Percentiles rank a stretch among this genome's conserved stretches.
phyloP scores from a whole-genome alignment of 192 early-diverging fungal species.

The Diversispora epigaea region DNA sequence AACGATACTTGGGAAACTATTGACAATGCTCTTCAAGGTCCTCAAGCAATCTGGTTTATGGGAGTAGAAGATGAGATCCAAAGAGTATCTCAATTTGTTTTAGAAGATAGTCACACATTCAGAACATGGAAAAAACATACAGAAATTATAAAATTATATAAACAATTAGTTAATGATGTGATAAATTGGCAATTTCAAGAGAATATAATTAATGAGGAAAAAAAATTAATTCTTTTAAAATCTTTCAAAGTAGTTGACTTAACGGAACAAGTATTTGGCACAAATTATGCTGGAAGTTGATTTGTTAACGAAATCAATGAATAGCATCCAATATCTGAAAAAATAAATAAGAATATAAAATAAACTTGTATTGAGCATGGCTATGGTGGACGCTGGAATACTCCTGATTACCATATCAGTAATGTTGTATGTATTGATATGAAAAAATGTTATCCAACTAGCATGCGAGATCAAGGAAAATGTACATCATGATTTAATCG shows the following conservation, averaged over 20 bases:
- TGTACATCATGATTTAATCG: conserved; percentile 14
- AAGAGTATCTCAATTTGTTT: conserved; percentile 13
- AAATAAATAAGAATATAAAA: conserved; percentile 17
- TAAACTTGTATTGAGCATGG: not conserved
- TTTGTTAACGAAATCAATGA: conserved; percentile 20
- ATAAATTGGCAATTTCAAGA: conserved; percentile 20
- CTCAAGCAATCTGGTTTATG: conserved; percentile 25
- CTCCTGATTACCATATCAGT: conserved; percentile 8
- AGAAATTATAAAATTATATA: not conserved
- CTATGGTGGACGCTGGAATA: not conserved
- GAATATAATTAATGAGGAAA: conserved; percentile 21
- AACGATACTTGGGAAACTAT: not conserved
- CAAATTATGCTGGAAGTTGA: not conserved
- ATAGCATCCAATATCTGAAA: not conserved
- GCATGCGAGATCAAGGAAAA: conserved; percentile 19
- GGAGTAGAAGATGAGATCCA: conserved; percentile 17
- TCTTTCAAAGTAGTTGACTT: conserved; percentile 29
- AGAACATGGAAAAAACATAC: conserved; percentile 13
- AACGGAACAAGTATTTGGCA: conserved; percentile 27
- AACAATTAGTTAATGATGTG: conserved; percentile 17
- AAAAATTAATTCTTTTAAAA: not conserved
- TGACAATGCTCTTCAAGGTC: conserved; percentile 27
- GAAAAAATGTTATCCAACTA: conserved; percentile 15
- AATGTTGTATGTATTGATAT: conserved; percentile 23
- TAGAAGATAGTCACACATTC: conserved; percentile 28